Conservation (phyloP, 2,329 filamentous ascomycete species). For the Blastomyces silverae region DNA sequence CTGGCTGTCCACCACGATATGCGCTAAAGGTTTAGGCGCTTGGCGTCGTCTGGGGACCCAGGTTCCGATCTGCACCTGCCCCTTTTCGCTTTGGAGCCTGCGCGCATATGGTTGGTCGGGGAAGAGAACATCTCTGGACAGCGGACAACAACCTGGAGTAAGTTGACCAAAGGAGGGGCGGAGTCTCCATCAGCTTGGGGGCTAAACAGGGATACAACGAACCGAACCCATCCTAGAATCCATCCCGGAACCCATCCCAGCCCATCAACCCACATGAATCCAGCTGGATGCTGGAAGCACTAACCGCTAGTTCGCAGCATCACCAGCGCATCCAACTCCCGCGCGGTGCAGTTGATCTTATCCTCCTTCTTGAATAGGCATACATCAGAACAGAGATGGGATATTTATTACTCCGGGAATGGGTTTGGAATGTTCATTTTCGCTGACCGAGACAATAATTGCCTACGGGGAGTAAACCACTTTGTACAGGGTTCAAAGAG, state of each 20-base stretch:
- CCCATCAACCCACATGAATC: neutral
- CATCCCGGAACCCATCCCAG: no score
- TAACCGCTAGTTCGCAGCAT: neutral
- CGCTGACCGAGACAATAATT: neutral
- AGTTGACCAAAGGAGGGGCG: no score
- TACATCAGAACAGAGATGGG: neutral
- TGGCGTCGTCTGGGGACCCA: neutral
- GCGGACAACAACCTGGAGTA: neutral
- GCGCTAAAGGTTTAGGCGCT: neutral
- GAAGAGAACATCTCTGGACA: neutral
- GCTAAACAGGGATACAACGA: neutral
- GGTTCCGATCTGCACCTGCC: neutral
- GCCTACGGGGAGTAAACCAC: neutral
- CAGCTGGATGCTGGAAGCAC: neutral
- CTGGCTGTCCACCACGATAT: neutral
- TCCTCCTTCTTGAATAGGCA: slow-evolving; percentile 5
- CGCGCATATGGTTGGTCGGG: neutral
- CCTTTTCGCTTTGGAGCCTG: neutral
- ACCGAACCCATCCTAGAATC: neutral
- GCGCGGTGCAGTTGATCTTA: neutral
- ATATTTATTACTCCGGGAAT: neutral
- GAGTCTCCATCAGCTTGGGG: neutral
- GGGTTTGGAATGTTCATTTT: neutral
- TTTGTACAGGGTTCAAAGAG: neutral
- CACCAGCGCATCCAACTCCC: neutral